Evolutionary conservation across 257 asterid species (phyloP).

Genomic region (Ballota nigra): DNA sequence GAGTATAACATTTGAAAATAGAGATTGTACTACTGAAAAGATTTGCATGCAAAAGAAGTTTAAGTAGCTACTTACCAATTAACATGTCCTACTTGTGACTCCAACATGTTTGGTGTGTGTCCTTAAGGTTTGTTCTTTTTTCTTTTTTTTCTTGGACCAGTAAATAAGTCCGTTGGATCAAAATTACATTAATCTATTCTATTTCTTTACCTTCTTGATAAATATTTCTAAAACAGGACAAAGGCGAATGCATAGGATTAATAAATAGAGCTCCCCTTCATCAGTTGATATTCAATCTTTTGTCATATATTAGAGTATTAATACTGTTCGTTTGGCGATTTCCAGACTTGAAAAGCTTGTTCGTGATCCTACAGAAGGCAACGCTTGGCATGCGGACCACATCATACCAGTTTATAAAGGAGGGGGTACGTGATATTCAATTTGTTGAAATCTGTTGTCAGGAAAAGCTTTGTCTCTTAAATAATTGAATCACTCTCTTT

Average conservation of each 20-base stretch:
- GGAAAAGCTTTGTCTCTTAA: too few species aligned
- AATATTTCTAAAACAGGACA: constrained; percentile 17
- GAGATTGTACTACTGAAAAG: not conserved
- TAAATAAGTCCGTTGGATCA: not conserved
- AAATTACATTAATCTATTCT: not conserved
- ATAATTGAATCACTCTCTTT: too few species aligned
- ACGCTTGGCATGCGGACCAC: constrained; percentile 99
- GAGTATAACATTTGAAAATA: not conserved
- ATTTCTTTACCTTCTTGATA: constrained; percentile 11
- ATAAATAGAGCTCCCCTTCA: not conserved
- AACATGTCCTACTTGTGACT: not conserved
- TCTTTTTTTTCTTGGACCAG: not conserved
- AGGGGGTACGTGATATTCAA: constrained; percentile 59
- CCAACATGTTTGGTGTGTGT: not conserved
- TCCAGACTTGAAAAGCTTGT: constrained; percentile 76
- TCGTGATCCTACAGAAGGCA: constrained; percentile 75
- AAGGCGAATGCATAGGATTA: not conserved
- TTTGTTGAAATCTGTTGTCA: not conserved
- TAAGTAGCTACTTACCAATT: not conserved
- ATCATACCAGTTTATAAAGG: constrained; percentile 84
- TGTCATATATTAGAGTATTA: constrained; percentile 1
- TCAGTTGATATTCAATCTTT: not conserved
- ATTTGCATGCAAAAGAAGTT: not conserved
- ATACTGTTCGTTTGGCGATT: constrained; percentile 21
- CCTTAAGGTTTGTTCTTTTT: not conserved